A percentile compares a stretch with the other conserved stretches of the same genome.
phyloP scores from a whole-genome alignment of 2,329 filamentous ascomycete species.

The Ascochyta rabiei region DNA sequence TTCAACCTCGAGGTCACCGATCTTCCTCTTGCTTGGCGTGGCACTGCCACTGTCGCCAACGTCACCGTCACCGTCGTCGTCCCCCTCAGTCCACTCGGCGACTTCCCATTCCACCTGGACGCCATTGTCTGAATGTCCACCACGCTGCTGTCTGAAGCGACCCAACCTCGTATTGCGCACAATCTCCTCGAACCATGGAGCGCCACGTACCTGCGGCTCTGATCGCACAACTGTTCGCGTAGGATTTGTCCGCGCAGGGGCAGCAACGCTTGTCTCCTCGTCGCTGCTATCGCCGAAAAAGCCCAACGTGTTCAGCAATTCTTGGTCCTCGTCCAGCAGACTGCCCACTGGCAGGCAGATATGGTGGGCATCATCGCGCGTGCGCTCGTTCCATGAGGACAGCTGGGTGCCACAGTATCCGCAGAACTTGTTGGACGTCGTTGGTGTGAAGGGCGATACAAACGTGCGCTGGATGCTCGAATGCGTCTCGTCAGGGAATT shows the following conservation, averaged over 20 bases:
- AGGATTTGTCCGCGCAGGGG: constrained; percentile 17
- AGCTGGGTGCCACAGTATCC: constrained; percentile 89
- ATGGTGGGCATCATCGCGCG: constrained; percentile 72
- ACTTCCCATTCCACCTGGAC: constrained; percentile 83
- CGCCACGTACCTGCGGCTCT: constrained; percentile 54
- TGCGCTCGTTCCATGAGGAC: constrained; percentile 80
- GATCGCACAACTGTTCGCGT: constrained; percentile 24
- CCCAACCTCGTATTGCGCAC: constrained; percentile 77
- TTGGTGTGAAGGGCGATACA: constrained; percentile 51
- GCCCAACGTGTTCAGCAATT: constrained; percentile 74
- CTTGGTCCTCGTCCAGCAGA: constrained; percentile 72
- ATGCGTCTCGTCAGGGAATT: constrained; percentile 74
- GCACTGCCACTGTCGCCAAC: constrained; percentile 38
- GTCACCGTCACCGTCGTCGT: constrained; percentile 49
- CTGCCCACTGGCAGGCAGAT: constrained; percentile 85
- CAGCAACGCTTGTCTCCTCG: constrained; percentile 30
- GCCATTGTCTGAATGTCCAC: constrained; percentile 67
- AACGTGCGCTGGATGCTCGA: constrained; percentile 54
- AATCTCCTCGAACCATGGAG: constrained; percentile 87
- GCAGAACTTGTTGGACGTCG: constrained; percentile 71
- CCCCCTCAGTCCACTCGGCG: constrained; percentile 64
- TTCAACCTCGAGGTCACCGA: constrained; percentile 34
- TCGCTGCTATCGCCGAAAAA: constrained; percentile 58
- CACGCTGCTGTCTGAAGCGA: constrained; percentile 66
- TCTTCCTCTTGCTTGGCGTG: constrained; percentile 44